Percentiles rank a stretch among this genome's conserved stretches.
phyloP scores from a whole-genome alignment of 441 rosid genomes.

The Gossypium gossypioides region DNA sequence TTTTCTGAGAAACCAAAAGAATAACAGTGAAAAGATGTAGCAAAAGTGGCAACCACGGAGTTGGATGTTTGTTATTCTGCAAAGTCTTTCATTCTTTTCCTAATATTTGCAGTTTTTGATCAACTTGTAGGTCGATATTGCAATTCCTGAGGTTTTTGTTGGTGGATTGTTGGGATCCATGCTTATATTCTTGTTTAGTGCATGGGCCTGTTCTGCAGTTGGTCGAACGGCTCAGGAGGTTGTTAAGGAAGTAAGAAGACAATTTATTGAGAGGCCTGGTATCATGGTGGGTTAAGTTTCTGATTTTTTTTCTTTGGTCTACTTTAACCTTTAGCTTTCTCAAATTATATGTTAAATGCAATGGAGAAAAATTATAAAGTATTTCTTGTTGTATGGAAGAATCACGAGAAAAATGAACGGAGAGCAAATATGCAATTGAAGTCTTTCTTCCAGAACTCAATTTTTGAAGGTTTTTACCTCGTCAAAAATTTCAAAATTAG shows the following conservation, averaged over 20 bases:
- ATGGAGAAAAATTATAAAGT: background rate
- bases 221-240: conserved; percentile 99
- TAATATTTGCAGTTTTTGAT: background rate
- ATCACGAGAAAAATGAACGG: background rate
- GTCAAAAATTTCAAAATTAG: background rate
- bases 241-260: conserved; percentile 96
- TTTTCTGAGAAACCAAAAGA: background rate
- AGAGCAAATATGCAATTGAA: background rate
- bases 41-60: background rate
- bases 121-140: conserved; percentile 82
- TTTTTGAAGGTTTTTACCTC: background rate
- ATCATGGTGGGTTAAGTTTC: conserved; percentile 60
- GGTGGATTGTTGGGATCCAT: conserved; percentile 94
- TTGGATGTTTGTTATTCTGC: background rate
- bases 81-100: background rate
- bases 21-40: background rate
- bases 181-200: conserved; percentile 94
- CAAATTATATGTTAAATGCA: background rate
- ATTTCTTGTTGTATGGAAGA: background rate
- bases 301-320: background rate
- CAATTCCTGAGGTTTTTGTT: conserved; percentile 86
- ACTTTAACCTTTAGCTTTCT: too few species aligned
- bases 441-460: background rate
- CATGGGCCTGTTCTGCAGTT: conserved; percentile 96
- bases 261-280: conserved; percentile 96